Conservation (phyloP, 176 grass and related monocot genomes). For the Phyllostachys edulis region DNA sequence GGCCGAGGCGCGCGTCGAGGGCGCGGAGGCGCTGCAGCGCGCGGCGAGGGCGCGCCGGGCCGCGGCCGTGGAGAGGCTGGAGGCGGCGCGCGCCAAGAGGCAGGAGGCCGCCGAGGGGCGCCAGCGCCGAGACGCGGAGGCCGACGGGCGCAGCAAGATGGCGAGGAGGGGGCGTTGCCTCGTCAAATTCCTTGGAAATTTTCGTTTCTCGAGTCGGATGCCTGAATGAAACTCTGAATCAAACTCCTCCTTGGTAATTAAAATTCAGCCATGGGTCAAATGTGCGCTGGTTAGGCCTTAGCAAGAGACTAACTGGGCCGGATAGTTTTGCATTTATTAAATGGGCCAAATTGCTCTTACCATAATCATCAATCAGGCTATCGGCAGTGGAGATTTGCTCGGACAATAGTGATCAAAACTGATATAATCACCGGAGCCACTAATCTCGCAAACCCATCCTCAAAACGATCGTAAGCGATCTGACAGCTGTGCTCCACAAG, state of each 20-base stretch:
- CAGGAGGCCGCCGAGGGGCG: not conserved
- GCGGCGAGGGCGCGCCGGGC: slow-evolving; percentile 38
- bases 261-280: not conserved
- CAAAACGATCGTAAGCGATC: not conserved
- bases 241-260: too few relatives aligned
- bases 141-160: not conserved
- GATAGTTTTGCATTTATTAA: not conserved
- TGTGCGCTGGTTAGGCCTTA: not conserved
- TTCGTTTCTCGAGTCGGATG: not conserved
- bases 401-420: not conserved
- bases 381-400: not conserved
- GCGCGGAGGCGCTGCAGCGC: slow-evolving; percentile 16
- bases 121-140: not conserved
- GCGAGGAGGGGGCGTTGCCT: too few relatives aligned
- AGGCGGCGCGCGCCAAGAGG: slow-evolving; percentile 25
- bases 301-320: not conserved
- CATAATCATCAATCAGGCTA: not conserved
- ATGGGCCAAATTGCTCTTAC: not conserved
- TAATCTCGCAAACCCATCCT: not conserved
- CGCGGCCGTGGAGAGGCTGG: slow-evolving; percentile 29
- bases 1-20: slow-evolving; percentile 31
- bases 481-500: slow-evolving; percentile 38
- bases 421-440: not conserved
- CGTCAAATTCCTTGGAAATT: not conserved
- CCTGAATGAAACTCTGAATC: too few relatives aligned